A percentile compares a stretch with the other conserved stretches of the same genome.
These are phyloP conservation scores for Cornus controversa DNA, from an alignment of 148 eudicot genomes.

Conservation along the genomic window DNA sequence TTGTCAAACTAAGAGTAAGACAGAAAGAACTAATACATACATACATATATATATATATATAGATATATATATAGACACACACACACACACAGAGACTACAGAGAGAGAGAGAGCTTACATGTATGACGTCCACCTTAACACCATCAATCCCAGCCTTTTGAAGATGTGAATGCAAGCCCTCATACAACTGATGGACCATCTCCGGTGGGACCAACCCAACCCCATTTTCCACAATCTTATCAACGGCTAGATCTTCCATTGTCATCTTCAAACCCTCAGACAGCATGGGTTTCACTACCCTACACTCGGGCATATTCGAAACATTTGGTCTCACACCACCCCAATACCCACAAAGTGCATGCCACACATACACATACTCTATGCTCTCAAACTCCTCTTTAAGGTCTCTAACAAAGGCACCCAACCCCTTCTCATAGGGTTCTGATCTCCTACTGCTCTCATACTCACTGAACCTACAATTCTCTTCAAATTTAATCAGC, in stretches of 20 bases:
- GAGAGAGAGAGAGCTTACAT: not conserved
- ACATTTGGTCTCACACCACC: not conserved
- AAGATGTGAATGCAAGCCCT: constrained; percentile 1
- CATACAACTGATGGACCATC: not conserved
- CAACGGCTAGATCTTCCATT: constrained; percentile 6
- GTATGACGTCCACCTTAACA: constrained; percentile 11
- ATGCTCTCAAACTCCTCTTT: constrained; percentile 5
- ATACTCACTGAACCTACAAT: not conserved
- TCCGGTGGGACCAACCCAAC: constrained; percentile 3
- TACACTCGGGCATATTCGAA: not conserved
- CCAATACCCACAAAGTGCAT: constrained; percentile 12
- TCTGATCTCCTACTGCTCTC: not conserved
- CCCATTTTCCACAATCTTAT: constrained; percentile 5
- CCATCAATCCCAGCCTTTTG: not conserved
- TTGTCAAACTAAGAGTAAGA: too few species aligned
- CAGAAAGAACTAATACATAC: too few species aligned
- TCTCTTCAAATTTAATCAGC: not conserved
- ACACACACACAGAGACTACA: not conserved
- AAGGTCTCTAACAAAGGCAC: constrained; percentile 3
- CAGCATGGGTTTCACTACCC: not conserved
- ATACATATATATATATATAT: too few species aligned
- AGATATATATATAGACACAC: too few species aligned
- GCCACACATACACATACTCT: constrained; percentile 7
- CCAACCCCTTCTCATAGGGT: not conserved
- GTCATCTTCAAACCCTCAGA: constrained; percentile 4